A percentile compares a stretch with the other conserved stretches of the same genome.
Conservation (phyloP, 2,329 filamentous ascomycete species). For the Piedraia hortae region DNA sequence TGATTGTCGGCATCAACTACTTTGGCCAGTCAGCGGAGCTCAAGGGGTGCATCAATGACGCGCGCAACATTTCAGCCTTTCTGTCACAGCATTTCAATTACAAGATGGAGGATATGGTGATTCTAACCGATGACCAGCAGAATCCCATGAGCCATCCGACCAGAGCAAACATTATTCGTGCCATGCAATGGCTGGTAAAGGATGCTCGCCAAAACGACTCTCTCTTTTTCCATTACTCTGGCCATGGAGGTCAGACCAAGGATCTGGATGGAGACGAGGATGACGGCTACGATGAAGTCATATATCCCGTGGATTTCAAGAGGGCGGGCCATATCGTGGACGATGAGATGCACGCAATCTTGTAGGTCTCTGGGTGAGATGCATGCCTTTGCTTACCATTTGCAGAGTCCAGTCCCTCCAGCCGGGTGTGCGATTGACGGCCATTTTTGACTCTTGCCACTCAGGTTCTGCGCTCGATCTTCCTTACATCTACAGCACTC, state of each 20-base stretch:
- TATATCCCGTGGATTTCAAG: slow-evolving; percentile 60
- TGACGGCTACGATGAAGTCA: slow-evolving; percentile 59
- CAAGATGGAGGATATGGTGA: slow-evolving; percentile 87
- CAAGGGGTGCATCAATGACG: slow-evolving; percentile 86
- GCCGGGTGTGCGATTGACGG: slow-evolving; percentile 58
- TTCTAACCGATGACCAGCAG: slow-evolving; percentile 86
- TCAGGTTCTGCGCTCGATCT: slow-evolving; percentile 52
- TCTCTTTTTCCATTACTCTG: slow-evolving; percentile 91
- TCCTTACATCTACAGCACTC: slow-evolving; percentile 56
- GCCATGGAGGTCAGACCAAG: slow-evolving; percentile 57
- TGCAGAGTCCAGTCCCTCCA: slow-evolving; percentile 39
- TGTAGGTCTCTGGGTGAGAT: slow-evolving; percentile 14
- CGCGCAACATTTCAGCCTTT: slow-evolving; percentile 87
- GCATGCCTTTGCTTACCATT: slow-evolving; percentile 4
- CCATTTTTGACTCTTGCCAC: slow-evolving; percentile 61
- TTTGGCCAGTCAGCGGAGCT: slow-evolving; percentile 78
- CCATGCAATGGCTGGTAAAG: slow-evolving; percentile 96
- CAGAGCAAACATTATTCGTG: slow-evolving; percentile 78
- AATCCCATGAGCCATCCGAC: slow-evolving; percentile 94
- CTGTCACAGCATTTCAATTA: slow-evolving; percentile 75
- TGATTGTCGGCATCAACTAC: slow-evolving; percentile 90
- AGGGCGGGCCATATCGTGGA: slow-evolving; percentile 59
- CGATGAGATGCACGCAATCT: slow-evolving; percentile 55
- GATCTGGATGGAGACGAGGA: slow-evolving; percentile 58
- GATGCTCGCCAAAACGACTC: slow-evolving; percentile 81